Evolutionary conservation across 1,284 basidiomycete genomes (phyloP), one percentile per base, ranked within the genome.

Genomic region (Sanghuangporus baumii): DNA sequence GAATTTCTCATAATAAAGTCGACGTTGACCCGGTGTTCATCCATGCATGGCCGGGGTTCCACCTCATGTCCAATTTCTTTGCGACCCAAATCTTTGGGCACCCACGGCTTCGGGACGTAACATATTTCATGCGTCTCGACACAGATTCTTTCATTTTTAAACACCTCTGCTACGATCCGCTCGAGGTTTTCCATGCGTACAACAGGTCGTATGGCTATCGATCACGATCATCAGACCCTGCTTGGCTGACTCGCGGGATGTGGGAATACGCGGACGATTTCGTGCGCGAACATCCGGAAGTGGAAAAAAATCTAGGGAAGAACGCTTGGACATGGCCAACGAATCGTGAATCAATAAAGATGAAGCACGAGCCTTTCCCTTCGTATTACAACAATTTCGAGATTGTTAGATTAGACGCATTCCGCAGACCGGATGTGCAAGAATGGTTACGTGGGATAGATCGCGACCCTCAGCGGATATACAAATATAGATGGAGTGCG

Each of bases 91-190:
- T 64, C 54, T 64, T 64, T 38, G 37, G 48, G 18, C 63, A 56
- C 37, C 63, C 63, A 0, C 60, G 63, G 1, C 46, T 64, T 16
- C 46, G 38, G 11, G 55, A 57, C 48, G 52, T 64, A 8, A 64
- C 63, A 16, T 64, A 64, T 46, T 61, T 57, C 63, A 50, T 64
- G 63, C 63, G 63, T 12, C 31, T 64, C 12, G 63, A 64, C 54
- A 61, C 63, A 4, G 63, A 61, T 46, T 64, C 63, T 5, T 55
- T 48, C 18, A 61, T 64, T n/a, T 43, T 43, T 8, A 43, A 55
- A 38, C 63, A 52, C 40, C 47, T 64, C 16, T 64, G 63, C 55
- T 64, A 64, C 40, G 63, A 64, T 20, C 63, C 63, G n/a, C 56
- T 64, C 36, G 60, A 61, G 16, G 12, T 61, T 37, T 61, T 64